Percentiles rank a stretch among this genome's conserved stretches.
phyloP scores from a whole-genome alignment of 108 stramenopile species.

The Fragilaria radians region DNA sequence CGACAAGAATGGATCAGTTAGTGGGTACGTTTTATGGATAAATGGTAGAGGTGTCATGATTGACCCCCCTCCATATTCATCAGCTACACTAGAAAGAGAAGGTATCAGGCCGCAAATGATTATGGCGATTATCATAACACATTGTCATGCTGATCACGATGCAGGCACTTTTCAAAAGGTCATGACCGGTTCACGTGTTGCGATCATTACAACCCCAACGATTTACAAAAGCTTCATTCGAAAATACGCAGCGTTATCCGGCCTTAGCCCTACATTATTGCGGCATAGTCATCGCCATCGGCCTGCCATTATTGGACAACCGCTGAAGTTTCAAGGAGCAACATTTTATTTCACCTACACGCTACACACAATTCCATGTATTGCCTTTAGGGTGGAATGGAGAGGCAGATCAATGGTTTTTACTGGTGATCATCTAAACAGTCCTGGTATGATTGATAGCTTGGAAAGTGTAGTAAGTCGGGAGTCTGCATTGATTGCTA shows the following conservation, averaged over 20 bases:
- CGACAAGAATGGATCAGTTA: constrained; percentile 75
- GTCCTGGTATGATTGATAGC: constrained; percentile 46
- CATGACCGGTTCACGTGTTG: constrained; percentile 69
- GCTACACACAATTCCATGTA: constrained; percentile 85
- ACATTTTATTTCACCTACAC: constrained; percentile 81
- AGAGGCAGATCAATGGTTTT: constrained; percentile 74
- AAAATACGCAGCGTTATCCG: constrained; percentile 79
- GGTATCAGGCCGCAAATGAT: constrained; percentile 73
- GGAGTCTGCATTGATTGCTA: neutral
- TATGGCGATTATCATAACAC: constrained; percentile 81
- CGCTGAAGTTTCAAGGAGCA: constrained; percentile 66
- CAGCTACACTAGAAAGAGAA: constrained; percentile 61
- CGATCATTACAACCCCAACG: constrained; percentile 78
- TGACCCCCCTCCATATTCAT: constrained; percentile 84
- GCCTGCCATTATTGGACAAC: constrained; percentile 76
- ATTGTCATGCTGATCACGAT: constrained; percentile 90
- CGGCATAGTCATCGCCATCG: constrained; percentile 61
- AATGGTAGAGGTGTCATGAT: constrained; percentile 87
- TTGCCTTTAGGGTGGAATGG: constrained; percentile 79
- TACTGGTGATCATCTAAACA: constrained; percentile 85
- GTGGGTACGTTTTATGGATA: constrained; percentile 88
- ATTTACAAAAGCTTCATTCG: constrained; percentile 87
- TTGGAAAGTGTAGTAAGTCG: constrained; percentile 45
- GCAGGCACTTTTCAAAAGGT: constrained; percentile 89
- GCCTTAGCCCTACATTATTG: constrained; percentile 50